Evolutionary conservation across 2,329 filamentous ascomycete genomes (phyloP).

Genomic region (Clarireedia homoeocarpa): DNA sequence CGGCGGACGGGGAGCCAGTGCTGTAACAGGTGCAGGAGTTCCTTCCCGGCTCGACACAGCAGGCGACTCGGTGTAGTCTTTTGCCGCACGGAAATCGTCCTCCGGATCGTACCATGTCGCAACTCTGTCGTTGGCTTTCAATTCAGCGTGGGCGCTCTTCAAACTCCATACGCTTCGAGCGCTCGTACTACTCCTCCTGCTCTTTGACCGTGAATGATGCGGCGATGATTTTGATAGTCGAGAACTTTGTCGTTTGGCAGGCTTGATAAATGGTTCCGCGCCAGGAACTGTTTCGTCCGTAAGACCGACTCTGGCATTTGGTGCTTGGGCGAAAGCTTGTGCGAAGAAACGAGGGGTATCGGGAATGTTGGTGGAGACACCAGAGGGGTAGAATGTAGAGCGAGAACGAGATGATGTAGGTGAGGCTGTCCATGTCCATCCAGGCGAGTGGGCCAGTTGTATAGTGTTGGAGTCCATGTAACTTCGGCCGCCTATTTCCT

Average conservation of each 20-base stretch:
- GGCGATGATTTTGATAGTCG: conserved; percentile 41
- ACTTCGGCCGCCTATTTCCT: conserved; percentile 4
- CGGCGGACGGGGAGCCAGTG: conserved; percentile 4
- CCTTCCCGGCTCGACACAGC: conserved; percentile 1
- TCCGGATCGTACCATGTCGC: conserved; percentile 24
- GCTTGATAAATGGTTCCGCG: conserved; percentile 49
- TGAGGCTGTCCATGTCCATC: conserved; percentile 23
- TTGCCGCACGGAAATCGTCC: conserved; percentile 13
- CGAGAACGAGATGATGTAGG: conserved; percentile 17
- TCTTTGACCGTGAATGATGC: conserved; percentile 25
- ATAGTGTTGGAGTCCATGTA: conserved; percentile 1
- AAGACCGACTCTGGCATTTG: conserved; percentile 53
- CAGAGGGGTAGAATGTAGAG: conserved; percentile 13
- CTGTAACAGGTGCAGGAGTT: neutral
- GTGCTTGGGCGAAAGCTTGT: conserved; percentile 49
- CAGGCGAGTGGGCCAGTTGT: conserved; percentile 14
- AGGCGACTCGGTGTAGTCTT: conserved; percentile 17
- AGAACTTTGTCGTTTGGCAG: conserved; percentile 44
- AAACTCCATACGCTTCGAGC: conserved; percentile 23
- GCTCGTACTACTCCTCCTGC: conserved; percentile 26
- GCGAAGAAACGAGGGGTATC: conserved; percentile 42
- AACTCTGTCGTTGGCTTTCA: conserved; percentile 14
- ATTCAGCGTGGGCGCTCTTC: conserved; percentile 15
- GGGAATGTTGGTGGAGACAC: conserved; percentile 25
- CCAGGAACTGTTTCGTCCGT: conserved; percentile 55